A percentile compares a stretch with the other conserved stretches of the same genome.
Conservation (phyloP, 805 yeast genomes). For the Torulaspora microellipsoides region DNA sequence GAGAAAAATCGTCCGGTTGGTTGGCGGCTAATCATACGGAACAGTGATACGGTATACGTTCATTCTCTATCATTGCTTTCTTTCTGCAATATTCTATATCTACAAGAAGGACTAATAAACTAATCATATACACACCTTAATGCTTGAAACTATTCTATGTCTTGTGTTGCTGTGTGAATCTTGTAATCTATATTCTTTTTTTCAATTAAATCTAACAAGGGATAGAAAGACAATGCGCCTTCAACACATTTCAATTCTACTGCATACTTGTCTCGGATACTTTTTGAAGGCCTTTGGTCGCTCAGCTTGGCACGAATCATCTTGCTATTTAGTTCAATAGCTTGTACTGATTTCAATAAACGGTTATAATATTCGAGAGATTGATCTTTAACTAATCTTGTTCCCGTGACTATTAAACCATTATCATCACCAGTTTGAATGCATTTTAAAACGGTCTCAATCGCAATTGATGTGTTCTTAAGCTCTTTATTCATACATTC, state of each 20-base stretch:
- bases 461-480: slow-evolving; percentile 11
- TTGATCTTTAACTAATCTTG: slow-evolving; percentile 27
- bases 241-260: slow-evolving; percentile 10
- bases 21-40: too few species aligned
- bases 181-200: neutral
- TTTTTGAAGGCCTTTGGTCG: neutral
- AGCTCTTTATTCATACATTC: slow-evolving; percentile 20
- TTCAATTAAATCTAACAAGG: slow-evolving; percentile 16
- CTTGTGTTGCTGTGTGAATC: neutral
- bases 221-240: slow-evolving; percentile 21
- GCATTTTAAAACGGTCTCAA: slow-evolving; percentile 16
- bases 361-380: slow-evolving; percentile 32
- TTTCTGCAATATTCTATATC: too few species aligned
- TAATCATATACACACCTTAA: too few species aligned
- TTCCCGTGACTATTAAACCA: slow-evolving; percentile 23
- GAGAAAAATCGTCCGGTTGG: too few species aligned
- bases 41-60: too few species aligned
- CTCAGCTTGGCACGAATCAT: slow-evolving; percentile 9
- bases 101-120: too few species aligned
- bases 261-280: slow-evolving; percentile 3
- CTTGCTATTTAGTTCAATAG: slow-evolving; percentile 14
- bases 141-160: too few species aligned
- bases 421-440: slow-evolving; percentile 24
- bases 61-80: too few species aligned
- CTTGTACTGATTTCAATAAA: slow-evolving; percentile 17